phyloP scores from a whole-genome alignment of 1,139 yeast species.

The Pichia sorboxylosa region DNA sequence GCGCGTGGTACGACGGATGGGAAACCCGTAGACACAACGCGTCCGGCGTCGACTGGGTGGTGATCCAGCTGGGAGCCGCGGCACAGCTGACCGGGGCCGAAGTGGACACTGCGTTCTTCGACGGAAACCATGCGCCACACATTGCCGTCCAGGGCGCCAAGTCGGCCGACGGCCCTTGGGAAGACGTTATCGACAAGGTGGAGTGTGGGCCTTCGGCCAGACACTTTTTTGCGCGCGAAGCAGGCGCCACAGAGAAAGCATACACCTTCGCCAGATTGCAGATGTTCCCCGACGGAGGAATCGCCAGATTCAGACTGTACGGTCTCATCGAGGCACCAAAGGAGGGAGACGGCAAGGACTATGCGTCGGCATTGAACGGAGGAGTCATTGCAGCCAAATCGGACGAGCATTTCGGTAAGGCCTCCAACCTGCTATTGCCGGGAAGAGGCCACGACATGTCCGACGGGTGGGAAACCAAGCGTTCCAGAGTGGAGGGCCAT shows the following conservation, averaged over 20 bases:
- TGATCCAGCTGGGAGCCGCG: slow-evolving; percentile 66
- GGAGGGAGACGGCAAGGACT: slow-evolving; percentile 49
- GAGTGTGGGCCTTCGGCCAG: slow-evolving; percentile 85
- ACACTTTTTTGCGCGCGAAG: slow-evolving; percentile 63
- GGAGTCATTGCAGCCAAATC: slow-evolving; percentile 76
- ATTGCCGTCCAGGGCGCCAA: slow-evolving; percentile 73
- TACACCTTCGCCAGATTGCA: slow-evolving; percentile 74
- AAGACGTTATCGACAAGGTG: slow-evolving; percentile 47
- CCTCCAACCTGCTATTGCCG: slow-evolving; percentile 76
- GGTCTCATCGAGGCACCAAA: slow-evolving; percentile 67
- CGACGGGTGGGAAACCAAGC: slow-evolving; percentile 96
- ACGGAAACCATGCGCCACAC: slow-evolving; percentile 88
- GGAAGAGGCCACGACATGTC: slow-evolving; percentile 95
- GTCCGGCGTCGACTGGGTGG: slow-evolving; percentile 77
- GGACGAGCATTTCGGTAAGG: slow-evolving; percentile 90
- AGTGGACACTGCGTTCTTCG: slow-evolving; percentile 84
- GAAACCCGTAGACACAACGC: slow-evolving; percentile 89
- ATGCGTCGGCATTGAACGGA: slow-evolving; percentile 77
- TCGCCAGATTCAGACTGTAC: slow-evolving; percentile 83
- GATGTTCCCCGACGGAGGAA: slow-evolving; percentile 97
- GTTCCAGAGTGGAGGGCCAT: slow-evolving; percentile 76
- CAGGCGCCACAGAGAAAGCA: slow-evolving; percentile 38
- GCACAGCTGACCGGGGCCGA: slow-evolving; percentile 76
- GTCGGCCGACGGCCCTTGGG: slow-evolving; percentile 43
- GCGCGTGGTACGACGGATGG: slow-evolving; percentile 99